Evolutionary conservation across 108 stramenopile genomes (phyloP).

Genomic region (Mediolabrus comicus): DNA sequence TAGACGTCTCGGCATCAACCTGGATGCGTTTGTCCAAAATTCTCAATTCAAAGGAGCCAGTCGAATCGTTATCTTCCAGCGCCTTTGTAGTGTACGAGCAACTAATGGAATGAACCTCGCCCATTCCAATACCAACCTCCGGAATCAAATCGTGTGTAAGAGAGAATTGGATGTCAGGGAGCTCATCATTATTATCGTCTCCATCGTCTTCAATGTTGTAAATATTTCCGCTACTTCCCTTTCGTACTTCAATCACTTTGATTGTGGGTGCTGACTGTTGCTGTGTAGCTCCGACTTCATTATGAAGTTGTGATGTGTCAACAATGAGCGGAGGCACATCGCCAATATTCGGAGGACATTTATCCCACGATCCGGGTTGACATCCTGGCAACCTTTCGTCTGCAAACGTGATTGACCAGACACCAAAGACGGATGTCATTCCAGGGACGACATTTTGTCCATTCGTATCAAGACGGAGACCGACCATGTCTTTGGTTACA

Average conservation of each 20-base stretch:
- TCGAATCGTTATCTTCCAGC: conserved; percentile 8
- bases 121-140: conserved; percentile 51
- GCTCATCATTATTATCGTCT: conserved; percentile 26
- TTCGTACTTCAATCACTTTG: conserved; percentile 45
- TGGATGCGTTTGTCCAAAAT: conserved; percentile 17
- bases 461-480: neutral
- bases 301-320: conserved; percentile 14
- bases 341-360: conserved; percentile 35
- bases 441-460: neutral
- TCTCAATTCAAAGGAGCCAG: conserved; percentile 33
- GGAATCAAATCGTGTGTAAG: conserved; percentile 37
- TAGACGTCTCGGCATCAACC: conserved; percentile 10
- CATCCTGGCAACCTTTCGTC: conserved; percentile 16
- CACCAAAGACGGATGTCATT: conserved; percentile 11
- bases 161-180: conserved; percentile 32
- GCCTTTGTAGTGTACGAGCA: conserved; percentile 35
- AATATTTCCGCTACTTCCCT: conserved; percentile 63
- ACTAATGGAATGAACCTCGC: conserved; percentile 49
- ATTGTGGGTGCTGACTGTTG: conserved; percentile 24
- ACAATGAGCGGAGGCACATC: conserved; percentile 20
- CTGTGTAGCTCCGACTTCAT: conserved; percentile 19
- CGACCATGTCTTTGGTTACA: conserved; percentile 35
- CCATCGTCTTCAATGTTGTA: too few relatives aligned
- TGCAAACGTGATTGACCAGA: conserved; percentile 44
- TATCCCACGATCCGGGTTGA: conserved; percentile 30